These are phyloP conservation scores for Pueraria montana DNA, from an alignment of 306 rosid genomes.

Conservation along the genomic window DNA sequence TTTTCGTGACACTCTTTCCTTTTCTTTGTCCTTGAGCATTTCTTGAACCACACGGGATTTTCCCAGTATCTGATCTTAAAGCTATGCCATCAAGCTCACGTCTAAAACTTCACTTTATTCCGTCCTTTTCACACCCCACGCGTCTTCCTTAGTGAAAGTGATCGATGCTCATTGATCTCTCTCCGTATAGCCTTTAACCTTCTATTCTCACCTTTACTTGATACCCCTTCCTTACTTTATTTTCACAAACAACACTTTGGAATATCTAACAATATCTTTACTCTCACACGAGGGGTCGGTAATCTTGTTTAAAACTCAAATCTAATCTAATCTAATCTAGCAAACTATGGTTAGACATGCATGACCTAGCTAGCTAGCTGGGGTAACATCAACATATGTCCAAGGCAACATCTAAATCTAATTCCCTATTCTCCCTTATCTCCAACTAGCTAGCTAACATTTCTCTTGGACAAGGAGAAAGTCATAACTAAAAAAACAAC, in stretches of 20 bases:
- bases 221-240: conserved; percentile 56
- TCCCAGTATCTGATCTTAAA: conserved; percentile 50
- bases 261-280: conserved; percentile 41
- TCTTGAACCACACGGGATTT: conserved; percentile 78
- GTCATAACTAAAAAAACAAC: conserved; percentile 22
- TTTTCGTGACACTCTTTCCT: conserved; percentile 42
- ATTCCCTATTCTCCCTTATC: conserved; percentile 39
- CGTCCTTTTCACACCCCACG: conserved; percentile 73
- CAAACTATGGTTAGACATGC: conserved; percentile 24
- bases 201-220: conserved; percentile 58
- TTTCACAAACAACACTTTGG: conserved; percentile 25
- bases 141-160: conserved; percentile 57
- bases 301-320: conserved; percentile 46
- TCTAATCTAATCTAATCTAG: conserved; percentile 40
- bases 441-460: conserved; percentile 40
- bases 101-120: conserved; percentile 72
- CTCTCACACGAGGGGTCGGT: conserved; percentile 69
- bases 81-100: conserved; percentile 46
- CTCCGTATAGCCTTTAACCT: conserved; percentile 43
- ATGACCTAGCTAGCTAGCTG: conserved; percentile 11
- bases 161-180: conserved; percentile 41
- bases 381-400: conserved; percentile 36
- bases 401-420: conserved; percentile 45
- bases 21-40: conserved; percentile 43
- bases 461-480: conserved; percentile 38